Conservation (phyloP, 1,284 basidiomycete species). For the Amylostereum chailletii region DNA sequence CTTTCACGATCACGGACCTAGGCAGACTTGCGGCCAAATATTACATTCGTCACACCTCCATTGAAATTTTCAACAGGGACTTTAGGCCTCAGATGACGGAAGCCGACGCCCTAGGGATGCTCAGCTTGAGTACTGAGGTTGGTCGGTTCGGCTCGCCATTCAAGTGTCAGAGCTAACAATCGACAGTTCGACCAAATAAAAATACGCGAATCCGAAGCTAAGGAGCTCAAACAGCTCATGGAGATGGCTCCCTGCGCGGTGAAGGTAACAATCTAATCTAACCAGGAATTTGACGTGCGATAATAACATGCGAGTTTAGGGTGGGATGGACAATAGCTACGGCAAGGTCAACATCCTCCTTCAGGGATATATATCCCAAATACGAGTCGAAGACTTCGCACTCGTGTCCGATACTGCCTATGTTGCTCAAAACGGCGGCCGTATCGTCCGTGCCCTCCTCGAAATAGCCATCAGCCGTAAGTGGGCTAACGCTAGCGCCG, state of each 20-base stretch:
- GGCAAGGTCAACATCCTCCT: conserved; percentile 83
- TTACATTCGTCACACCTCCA: conserved; percentile 83
- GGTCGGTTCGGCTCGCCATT: conserved; percentile 11
- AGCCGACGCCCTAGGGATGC: conserved; percentile 84
- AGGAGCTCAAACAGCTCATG: conserved; percentile 75
- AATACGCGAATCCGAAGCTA: conserved; percentile 82
- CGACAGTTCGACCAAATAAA: conserved; percentile 90
- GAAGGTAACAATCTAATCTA: conserved; percentile 33
- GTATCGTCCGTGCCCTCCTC: conserved; percentile 88
- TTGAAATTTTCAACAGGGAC: conserved; percentile 83
- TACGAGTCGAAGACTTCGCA: conserved; percentile 88
- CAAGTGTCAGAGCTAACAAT: not conserved
- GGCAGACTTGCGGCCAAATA: conserved; percentile 96
- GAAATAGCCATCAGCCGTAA: conserved; percentile 92
- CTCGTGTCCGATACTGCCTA: conserved; percentile 94
- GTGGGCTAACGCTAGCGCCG: conserved; percentile 78
- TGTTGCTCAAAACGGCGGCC: conserved; percentile 88
- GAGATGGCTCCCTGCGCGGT: conserved; percentile 75
- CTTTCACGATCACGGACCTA: conserved; percentile 76
- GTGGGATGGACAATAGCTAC: conserved; percentile 59
- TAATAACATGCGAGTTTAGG: conserved; percentile 29
- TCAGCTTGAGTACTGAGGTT: conserved; percentile 89
- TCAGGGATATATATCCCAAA: conserved; percentile 83
- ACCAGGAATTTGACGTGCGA: not conserved
- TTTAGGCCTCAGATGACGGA: conserved; percentile 88